Conservation (phyloP, 2,329 filamentous ascomycete genomes). For the Venturia aucupariae region DNA sequence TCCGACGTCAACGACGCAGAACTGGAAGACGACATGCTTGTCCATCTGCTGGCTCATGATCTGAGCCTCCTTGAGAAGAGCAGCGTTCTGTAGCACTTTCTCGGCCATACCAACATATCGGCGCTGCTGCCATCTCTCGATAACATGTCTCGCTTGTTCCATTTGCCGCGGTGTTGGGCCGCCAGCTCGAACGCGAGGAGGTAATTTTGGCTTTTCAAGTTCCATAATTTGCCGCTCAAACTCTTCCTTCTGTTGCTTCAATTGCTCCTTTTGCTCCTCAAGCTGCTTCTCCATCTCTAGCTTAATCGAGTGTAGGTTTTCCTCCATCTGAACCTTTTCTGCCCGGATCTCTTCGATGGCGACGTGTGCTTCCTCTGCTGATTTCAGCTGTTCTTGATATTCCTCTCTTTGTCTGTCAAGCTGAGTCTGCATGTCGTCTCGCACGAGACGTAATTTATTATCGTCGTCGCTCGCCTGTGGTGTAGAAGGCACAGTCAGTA, state of each 20-base stretch:
- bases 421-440: conserved; percentile 75
- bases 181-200: conserved; percentile 18
- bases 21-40: conserved; percentile 89
- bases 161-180: conserved; percentile 62
- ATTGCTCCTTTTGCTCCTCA: conserved; percentile 66
- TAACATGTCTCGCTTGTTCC: conserved; percentile 54
- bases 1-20: conserved; percentile 80
- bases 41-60: conserved; percentile 96
- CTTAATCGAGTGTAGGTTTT: conserved; percentile 67
- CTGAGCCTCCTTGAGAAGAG: conserved; percentile 86
- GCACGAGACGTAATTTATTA: conserved; percentile 62
- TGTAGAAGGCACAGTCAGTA: conserved; percentile 87
- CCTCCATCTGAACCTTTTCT: conserved; percentile 79
- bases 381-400: conserved; percentile 67
- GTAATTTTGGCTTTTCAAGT: conserved; percentile 44
- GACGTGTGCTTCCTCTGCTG: conserved; percentile 62
- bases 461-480: conserved; percentile 73
- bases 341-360: conserved; percentile 76
- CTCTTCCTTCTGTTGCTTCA: conserved; percentile 66
- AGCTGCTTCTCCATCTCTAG: conserved; percentile 84
- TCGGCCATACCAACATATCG: conserved; percentile 94
- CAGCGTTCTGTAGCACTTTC: conserved; percentile 77
- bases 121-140: conserved; percentile 69
- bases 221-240: conserved; percentile 79
- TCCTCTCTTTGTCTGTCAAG: conserved; percentile 78